A percentile compares a stretch with the other conserved stretches of the same genome.
These are phyloP conservation scores for Tulasnella sp. DNA, from an alignment of 768 basidiomycete species.

Conservation along the genomic window DNA sequence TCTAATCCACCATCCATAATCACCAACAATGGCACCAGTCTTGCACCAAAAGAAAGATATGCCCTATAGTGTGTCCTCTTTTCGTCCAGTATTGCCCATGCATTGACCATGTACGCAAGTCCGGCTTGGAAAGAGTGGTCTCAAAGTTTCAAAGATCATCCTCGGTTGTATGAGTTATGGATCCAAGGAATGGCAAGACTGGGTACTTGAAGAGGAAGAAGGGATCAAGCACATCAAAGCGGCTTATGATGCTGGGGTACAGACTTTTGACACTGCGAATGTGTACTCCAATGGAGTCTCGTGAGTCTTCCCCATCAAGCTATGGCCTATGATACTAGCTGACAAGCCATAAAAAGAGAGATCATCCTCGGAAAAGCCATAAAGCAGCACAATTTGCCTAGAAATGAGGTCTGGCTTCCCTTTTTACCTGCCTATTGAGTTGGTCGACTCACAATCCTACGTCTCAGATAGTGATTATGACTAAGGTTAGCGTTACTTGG, in stretches of 20 bases:
- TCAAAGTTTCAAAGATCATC: constrained; percentile 5
- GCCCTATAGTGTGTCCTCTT: not conserved
- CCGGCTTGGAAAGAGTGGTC: constrained; percentile 13
- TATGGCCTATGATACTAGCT: not conserved
- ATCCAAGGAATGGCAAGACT: not conserved
- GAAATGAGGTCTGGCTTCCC: not conserved
- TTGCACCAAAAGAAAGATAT: constrained; percentile 6
- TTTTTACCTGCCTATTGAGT: not conserved
- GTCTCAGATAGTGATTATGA: too few relatives aligned
- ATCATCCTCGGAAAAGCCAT: constrained; percentile 60
- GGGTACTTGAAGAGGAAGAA: not conserved
- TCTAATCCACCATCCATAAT: too few relatives aligned
- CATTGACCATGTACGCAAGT: not conserved
- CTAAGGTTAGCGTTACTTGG: too few relatives aligned
- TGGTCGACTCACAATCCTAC: too few relatives aligned
- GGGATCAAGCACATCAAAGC: not conserved
- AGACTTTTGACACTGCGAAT: constrained; percentile 12
- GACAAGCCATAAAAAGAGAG: constrained; percentile 28
- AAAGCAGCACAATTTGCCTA: constrained; percentile 26
- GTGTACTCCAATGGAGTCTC: constrained; percentile 53
- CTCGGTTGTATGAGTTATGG: not conserved
- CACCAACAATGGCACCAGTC: too few relatives aligned
- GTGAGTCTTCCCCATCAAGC: not conserved
- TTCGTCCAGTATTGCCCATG: not conserved
- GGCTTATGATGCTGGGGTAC: constrained; percentile 4